Evolutionary conservation across 306 rosid species (phyloP).

Genomic region (Ceratonia siliqua): DNA sequence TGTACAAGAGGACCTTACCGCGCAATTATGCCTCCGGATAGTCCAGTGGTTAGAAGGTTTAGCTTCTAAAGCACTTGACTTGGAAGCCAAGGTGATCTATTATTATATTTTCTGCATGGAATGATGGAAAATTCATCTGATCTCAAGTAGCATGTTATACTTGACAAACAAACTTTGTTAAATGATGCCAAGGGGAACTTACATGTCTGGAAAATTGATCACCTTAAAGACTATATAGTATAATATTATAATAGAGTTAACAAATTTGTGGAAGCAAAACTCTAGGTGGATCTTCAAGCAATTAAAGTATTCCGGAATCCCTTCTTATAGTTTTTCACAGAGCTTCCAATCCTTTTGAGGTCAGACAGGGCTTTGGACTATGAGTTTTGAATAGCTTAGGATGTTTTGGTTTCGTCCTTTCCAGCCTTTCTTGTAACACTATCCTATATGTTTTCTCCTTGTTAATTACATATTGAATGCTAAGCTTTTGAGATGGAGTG

Average conservation of each 20-base stretch:
- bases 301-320: not conserved
- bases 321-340: not conserved
- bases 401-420: not conserved
- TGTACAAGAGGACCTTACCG: slow-evolving; percentile 75
- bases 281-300: not conserved
- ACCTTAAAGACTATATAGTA: not conserved
- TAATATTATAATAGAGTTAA: not conserved
- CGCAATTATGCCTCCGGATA: slow-evolving; percentile 87
- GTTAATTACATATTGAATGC: not conserved
- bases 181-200: not conserved
- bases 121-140: slow-evolving; percentile 14
- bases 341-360: not conserved
- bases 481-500: not conserved
- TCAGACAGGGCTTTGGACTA: not conserved
- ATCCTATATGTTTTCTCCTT: not conserved
- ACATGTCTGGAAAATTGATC: not conserved
- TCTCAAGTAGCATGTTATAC: slow-evolving; percentile 13
- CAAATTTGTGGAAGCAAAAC: not conserved
- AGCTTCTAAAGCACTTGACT: slow-evolving; percentile 91
- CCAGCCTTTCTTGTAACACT: not conserved
- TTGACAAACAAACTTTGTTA: not conserved
- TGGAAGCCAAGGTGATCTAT: slow-evolving; percentile 79
- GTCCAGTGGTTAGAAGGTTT: slow-evolving; percentile 96
- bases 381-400: not conserved
- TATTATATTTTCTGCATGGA: slow-evolving; percentile 23